These are phyloP conservation scores for Aaosphaeria pasadenensis DNA, from an alignment of 2,329 filamentous ascomycete genomes.

Conservation along the genomic window DNA sequence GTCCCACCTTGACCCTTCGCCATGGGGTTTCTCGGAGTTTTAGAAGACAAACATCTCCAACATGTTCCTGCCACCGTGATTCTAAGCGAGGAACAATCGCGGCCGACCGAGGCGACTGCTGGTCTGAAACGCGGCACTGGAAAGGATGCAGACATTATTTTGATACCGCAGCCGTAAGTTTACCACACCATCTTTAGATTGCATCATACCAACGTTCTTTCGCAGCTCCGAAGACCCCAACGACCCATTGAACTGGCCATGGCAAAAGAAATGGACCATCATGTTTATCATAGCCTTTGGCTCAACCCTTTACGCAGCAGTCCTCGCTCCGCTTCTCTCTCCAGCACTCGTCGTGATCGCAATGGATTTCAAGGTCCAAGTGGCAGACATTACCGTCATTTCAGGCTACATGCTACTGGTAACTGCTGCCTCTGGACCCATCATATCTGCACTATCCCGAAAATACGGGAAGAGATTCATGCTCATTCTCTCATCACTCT, in stretches of 20 bases:
- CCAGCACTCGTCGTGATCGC: slow-evolving; percentile 34
- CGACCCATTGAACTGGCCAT: slow-evolving; percentile 35
- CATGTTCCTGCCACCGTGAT: slow-evolving; percentile 35
- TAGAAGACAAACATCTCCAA: slow-evolving; percentile 29
- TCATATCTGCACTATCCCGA: slow-evolving; percentile 28
- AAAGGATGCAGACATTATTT: slow-evolving; percentile 29
- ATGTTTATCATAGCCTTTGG: slow-evolving; percentile 32
- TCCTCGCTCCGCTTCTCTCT: slow-evolving; percentile 32
- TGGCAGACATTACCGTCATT: slow-evolving; percentile 34
- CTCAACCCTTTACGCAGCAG: slow-evolving; percentile 30
- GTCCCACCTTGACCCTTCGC: neutral
- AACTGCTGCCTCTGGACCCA: slow-evolving; percentile 29
- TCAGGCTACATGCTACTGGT: slow-evolving; percentile 38
- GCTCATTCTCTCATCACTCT: slow-evolving; percentile 29
- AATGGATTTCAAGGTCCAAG: slow-evolving; percentile 18
- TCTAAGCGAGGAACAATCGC: slow-evolving; percentile 21
- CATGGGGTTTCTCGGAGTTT: slow-evolving; percentile 34
- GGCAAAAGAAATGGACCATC: slow-evolving; percentile 29
- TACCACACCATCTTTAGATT: neutral
- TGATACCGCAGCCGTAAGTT: slow-evolving; percentile 33
- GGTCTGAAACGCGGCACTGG: slow-evolving; percentile 31
- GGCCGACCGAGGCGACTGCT: slow-evolving; percentile 11
- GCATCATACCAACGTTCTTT: neutral
- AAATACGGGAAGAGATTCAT: slow-evolving; percentile 33
- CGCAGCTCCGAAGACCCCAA: slow-evolving; percentile 29